A percentile compares a stretch with the other conserved stretches of the same genome.
Evolutionary conservation across 176 grass and related monocot genomes (phyloP).

Genomic region (Aegilops sharonensis): DNA sequence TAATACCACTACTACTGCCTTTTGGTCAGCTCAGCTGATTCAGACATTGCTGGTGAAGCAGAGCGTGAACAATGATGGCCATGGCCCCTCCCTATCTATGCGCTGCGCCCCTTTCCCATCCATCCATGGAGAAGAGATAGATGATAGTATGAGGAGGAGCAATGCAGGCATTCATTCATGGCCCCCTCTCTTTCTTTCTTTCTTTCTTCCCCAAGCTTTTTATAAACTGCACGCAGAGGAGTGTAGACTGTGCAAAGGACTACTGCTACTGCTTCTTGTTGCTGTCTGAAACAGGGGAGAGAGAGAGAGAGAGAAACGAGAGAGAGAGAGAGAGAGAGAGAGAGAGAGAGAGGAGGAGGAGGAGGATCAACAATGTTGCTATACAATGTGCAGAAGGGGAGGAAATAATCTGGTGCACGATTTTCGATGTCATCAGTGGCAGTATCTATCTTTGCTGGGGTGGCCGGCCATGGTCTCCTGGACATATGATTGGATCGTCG

Average conservation of each 20-base stretch:
- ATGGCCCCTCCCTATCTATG: conserved; percentile 21
- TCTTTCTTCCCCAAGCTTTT: conserved; percentile 16
- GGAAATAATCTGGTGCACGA: conserved; percentile 21
- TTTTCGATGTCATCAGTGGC: conserved; percentile 33
- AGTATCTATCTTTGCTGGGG: conserved; percentile 35
- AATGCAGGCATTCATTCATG: conserved; percentile 41
- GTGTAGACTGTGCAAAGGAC: conserved; percentile 23
- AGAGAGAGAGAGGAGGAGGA: no score
- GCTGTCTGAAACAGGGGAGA: conserved; percentile 8
- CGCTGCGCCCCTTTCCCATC: conserved; percentile 27
- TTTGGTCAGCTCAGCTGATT: conserved; percentile 56
- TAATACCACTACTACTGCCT: not conserved
- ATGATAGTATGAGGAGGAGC: not conserved
- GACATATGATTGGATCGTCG: conserved; percentile 45
- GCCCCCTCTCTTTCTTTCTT: not conserved
- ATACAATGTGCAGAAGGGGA: conserved; percentile 25
- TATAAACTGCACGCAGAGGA: conserved; percentile 19
- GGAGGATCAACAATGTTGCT: not conserved
- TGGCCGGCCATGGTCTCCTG: conserved; percentile 22
- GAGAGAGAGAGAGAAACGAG: no score
- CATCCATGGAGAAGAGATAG: conserved; percentile 36
- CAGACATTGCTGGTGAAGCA: conserved; percentile 32
- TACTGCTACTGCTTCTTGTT: conserved; percentile 6
- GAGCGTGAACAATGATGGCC: conserved; percentile 38
- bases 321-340: not conserved